Evolutionary conservation across 2,329 filamentous ascomycete genomes (phyloP), one percentile per base, ranked within the genome.

Genomic region (Hymenoscyphus repandus): DNA sequence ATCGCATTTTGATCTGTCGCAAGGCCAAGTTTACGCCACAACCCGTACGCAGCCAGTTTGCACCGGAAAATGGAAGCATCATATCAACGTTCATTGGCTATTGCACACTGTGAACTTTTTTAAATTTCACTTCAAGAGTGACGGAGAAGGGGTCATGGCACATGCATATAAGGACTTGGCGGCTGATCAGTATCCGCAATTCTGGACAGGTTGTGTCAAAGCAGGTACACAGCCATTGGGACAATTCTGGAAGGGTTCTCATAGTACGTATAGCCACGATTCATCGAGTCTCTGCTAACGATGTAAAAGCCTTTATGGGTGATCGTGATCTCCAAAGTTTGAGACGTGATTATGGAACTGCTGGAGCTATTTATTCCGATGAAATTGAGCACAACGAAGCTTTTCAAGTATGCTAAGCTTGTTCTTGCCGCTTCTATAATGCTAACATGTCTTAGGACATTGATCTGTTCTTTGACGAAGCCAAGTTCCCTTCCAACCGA

Each of bases 31-130:
- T 1, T 79, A 79, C 57, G 57, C 62, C 11, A 56, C 65, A 5
- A 57, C 64, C 1, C 53, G 54, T 1, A 42, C 47, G 0, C 64
- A 64, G 3, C 71, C 71, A 0, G 62, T 79, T 5, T 78, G 74
- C 55, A 38, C 47, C 9, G 73, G 72, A 13, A 53, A 53, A 31
- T 62, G 65, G 20, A 64, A 67, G 31, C 49, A 62, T 3, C 54
- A 67, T 1, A 57, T 79, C 45, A 73, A 78, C 54, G 64, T 74
- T 47, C 61, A 68, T 1, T 77, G 71, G 70, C 46, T 73, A 2
- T 59, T 77, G 5, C 71, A 78, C 54, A 65, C 71, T 36, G 59
- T 75, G 39, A 77, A 77, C 53, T 79, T 79, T 67, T 80, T 78
- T 66, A 72, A 72, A 41, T 70, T 72, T 44, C 74, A 80, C 54